Conservation (phyloP, 225 moss, liverwort and hornwort genomes). For the Climacium dendroides region DNA sequence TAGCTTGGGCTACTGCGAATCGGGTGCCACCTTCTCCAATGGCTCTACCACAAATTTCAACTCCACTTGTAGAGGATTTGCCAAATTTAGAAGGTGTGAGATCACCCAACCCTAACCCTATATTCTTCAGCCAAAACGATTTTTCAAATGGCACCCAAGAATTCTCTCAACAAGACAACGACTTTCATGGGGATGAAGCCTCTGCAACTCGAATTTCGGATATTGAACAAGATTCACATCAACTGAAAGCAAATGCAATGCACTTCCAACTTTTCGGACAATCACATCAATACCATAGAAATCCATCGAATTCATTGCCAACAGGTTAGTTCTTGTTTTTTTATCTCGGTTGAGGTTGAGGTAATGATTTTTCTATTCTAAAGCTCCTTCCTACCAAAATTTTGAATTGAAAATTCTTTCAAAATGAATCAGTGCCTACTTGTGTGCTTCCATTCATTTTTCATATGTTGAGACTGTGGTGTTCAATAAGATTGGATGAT, state of each 20-base stretch:
- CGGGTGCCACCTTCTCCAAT: neutral
- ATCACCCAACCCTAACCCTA: neutral
- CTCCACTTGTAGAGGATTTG: neutral
- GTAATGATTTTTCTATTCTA: too few relatives aligned
- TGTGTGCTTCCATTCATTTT: rapidly evolving
- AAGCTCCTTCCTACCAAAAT: too few relatives aligned
- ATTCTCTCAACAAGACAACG: neutral
- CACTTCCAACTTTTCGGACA: neutral
- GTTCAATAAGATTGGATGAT: too few relatives aligned
- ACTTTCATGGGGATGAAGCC: neutral
- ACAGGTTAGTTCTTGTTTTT: neutral
- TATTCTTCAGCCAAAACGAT: neutral
- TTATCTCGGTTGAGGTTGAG: too few relatives aligned
- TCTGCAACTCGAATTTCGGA: neutral
- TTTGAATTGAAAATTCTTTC: too few relatives aligned
- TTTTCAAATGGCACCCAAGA: neutral
- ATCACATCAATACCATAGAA: neutral
- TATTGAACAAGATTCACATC: neutral
- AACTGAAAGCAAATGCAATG: neutral
- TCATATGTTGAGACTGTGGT: too few relatives aligned
- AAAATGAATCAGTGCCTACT: too few relatives aligned
- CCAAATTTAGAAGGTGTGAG: neutral
- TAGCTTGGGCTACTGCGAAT: neutral
- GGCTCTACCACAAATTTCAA: neutral
- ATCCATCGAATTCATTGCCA: neutral